These are phyloP conservation scores for Acrocalymma vagum DNA, from an alignment of 2,329 filamentous ascomycete genomes.

Conservation along the genomic window DNA sequence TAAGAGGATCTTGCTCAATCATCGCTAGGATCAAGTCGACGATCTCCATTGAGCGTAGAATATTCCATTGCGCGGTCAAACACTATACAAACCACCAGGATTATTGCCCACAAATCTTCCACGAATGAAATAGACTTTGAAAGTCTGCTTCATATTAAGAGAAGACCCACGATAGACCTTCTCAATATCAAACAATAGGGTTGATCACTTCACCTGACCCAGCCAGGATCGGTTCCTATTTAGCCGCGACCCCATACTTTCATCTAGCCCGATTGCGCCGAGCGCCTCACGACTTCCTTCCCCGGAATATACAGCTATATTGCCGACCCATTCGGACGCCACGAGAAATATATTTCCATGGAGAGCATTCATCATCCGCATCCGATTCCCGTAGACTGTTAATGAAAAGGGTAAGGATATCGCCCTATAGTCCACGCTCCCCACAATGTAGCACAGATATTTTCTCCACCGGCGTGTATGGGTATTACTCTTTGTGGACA, in stretches of 20 bases:
- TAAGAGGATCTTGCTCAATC: too few species aligned
- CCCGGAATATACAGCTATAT: constrained; percentile 28
- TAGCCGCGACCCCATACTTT: constrained; percentile 19
- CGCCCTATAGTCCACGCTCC: neutral
- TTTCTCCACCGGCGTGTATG: too few species aligned
- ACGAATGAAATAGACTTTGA: too few species aligned
- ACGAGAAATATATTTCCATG: too few species aligned
- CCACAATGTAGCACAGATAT: constrained; percentile 1
- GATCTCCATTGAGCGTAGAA: too few species aligned
- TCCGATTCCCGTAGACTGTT: constrained; percentile 8
- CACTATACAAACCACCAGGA: too few species aligned
- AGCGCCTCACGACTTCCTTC: constrained; percentile 16
- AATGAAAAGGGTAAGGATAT: constrained; percentile 2
- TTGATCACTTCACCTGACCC: constrained; percentile 15
- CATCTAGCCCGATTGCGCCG: constrained; percentile 20
- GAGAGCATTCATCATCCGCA: constrained; percentile 11
- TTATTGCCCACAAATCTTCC: too few species aligned
- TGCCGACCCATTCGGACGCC: constrained; percentile 14
- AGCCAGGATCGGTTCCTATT: constrained; percentile 13
- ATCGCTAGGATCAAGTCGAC: too few species aligned
- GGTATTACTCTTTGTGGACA: too few species aligned
- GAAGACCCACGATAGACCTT: neutral
- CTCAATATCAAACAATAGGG: constrained; percentile 9
- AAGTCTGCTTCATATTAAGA: too few species aligned
- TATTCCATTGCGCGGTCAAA: too few species aligned